phyloP scores from a whole-genome alignment of 2,329 filamentous ascomycete species.

The Clarireedia hainanense region DNA sequence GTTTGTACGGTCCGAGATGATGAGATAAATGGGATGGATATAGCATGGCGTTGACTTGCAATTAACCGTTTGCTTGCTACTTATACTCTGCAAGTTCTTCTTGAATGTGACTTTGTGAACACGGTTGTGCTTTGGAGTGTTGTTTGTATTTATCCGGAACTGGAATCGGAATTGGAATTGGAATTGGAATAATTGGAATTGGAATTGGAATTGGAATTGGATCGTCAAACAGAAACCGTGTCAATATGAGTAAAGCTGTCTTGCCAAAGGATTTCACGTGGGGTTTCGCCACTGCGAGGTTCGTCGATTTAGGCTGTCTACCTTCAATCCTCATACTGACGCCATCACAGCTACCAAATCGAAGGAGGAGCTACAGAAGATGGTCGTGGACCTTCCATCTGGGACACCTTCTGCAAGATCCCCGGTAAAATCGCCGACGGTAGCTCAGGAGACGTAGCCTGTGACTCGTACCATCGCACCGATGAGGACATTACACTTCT shows the following conservation, averaged over 20 bases:
- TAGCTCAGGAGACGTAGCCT: constrained; percentile 67
- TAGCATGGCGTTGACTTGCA: neutral
- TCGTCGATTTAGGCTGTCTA: constrained; percentile 28
- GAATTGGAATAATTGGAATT: no score
- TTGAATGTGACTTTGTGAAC: neutral
- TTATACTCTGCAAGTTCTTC: constrained; percentile 3
- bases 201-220: neutral
- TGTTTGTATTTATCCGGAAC: constrained; percentile 7
- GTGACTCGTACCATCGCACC: constrained; percentile 79
- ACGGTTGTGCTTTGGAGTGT: neutral
- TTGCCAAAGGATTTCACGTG: constrained; percentile 65
- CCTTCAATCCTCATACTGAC: neutral
- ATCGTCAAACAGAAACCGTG: constrained; percentile 5
- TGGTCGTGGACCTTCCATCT: constrained; percentile 75
- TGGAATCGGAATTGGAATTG: neutral
- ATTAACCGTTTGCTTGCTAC: constrained; percentile 6
- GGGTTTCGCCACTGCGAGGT: constrained; percentile 76
- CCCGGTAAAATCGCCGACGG: constrained; percentile 78
- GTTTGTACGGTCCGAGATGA: constrained; percentile 20
- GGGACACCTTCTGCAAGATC: constrained; percentile 80
- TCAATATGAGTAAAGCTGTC: constrained; percentile 37
- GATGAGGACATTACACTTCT: constrained; percentile 70
- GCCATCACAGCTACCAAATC: constrained; percentile 65
- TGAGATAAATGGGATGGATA: neutral
- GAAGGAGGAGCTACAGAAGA: constrained; percentile 70